Evolutionary conservation across 2,329 filamentous ascomycete genomes (phyloP).

Genomic region (Plectosphaerella cucumerina): DNA sequence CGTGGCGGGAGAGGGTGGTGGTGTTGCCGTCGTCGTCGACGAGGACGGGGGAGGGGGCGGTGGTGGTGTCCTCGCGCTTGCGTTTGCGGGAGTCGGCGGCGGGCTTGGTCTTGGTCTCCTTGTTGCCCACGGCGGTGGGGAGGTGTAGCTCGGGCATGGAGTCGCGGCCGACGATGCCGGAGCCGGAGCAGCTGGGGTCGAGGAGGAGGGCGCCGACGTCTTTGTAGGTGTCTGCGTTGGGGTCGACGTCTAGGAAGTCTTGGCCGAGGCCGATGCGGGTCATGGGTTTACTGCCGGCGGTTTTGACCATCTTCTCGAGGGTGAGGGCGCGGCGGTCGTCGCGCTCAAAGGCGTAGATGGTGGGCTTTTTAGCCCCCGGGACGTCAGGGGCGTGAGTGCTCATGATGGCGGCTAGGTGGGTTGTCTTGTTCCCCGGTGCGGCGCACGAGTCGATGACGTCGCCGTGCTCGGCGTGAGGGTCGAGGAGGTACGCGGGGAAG

Average conservation of each 20-base stretch:
- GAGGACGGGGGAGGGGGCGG: constrained; percentile 29
- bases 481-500: constrained; percentile 85
- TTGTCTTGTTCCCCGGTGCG: constrained; percentile 96
- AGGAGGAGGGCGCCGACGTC: constrained; percentile 79
- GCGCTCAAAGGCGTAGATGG: constrained; percentile 77
- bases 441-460: constrained; percentile 90
- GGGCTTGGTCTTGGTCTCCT: constrained; percentile 19
- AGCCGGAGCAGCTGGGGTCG: constrained; percentile 93
- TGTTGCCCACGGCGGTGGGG: constrained; percentile 27
- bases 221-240: constrained; percentile 53
- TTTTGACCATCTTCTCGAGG: constrained; percentile 77
- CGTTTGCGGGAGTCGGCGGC: constrained; percentile 34
- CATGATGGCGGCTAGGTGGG: constrained; percentile 79
- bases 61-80: constrained; percentile 34
- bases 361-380: constrained; percentile 27
- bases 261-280: constrained; percentile 68
- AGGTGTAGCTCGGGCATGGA: constrained; percentile 68
- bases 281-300: constrained; percentile 64
- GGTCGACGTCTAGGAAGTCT: constrained; percentile 78
- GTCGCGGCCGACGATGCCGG: constrained; percentile 87
- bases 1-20: constrained; percentile 48
- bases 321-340: constrained; percentile 68
- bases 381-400: constrained; percentile 34
- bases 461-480: constrained; percentile 62
- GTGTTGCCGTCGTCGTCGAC: constrained; percentile 55